Evolutionary conservation across 192 early-diverging fungal genomes (phyloP).

Genomic region (Lobosporangium transversale): DNA sequence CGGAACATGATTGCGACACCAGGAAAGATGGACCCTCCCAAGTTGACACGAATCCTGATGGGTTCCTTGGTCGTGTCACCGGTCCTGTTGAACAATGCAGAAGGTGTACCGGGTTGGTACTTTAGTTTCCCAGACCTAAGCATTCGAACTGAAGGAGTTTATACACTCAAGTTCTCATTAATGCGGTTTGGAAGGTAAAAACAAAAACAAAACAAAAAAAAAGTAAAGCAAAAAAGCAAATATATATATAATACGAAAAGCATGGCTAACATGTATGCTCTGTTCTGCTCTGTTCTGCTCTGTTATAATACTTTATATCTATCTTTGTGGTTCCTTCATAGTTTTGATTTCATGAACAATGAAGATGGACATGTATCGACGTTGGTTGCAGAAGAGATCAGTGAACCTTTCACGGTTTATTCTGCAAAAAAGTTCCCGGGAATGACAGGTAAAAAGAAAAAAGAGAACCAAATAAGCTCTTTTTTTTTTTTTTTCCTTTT

Average conservation of each 20-base stretch:
- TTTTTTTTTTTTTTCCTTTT: neutral
- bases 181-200: conserved; percentile 72
- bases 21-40: conserved; percentile 54
- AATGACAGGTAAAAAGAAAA: conserved; percentile 82
- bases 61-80: conserved; percentile 70
- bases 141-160: conserved; percentile 77
- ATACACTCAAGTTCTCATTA: conserved; percentile 73
- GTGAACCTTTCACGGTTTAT: conserved; percentile 79
- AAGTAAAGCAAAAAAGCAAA: neutral
- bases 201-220: neutral
- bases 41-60: conserved; percentile 70
- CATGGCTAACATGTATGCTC: too few species aligned
- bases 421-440: conserved; percentile 87
- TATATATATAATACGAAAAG: neutral
- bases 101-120: conserved; percentile 73
- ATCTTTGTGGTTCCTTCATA: too few species aligned
- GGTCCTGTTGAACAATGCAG: conserved; percentile 59
- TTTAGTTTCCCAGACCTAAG: conserved; percentile 84
- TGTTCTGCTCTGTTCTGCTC: too few species aligned
- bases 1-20: conserved; percentile 68
- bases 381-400: conserved; percentile 65
- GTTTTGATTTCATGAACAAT: conserved; percentile 47
- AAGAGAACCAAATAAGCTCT: neutral
- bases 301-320: too few species aligned
- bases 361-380: conserved; percentile 61